Conservation (phyloP, 1,284 basidiomycete species). For the Tylopilus microsporus region DNA sequence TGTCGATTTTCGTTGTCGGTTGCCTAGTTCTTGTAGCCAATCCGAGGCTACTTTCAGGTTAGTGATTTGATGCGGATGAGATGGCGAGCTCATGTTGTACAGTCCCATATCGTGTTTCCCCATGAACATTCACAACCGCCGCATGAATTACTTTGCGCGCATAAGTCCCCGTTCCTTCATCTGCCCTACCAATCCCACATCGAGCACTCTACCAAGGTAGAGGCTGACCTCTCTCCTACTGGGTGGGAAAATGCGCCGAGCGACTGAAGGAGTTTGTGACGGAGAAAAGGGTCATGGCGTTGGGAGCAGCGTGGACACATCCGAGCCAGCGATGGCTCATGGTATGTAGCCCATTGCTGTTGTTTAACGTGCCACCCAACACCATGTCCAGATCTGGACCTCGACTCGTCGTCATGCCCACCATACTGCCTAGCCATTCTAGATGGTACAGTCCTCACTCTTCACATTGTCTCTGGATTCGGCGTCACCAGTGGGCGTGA, state of each 20-base stretch:
- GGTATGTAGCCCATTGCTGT: conserved; percentile 42
- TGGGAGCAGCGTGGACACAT: conserved; percentile 62
- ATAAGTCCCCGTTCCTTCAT: conserved; percentile 42
- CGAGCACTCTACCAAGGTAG: conserved; percentile 98
- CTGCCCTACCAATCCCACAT: conserved; percentile 71
- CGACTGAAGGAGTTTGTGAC: conserved; percentile 80
- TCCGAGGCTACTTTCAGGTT: conserved; percentile 81
- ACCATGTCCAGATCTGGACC: conserved; percentile 79
- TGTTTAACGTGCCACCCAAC: not conserved
- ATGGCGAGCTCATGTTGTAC: conserved; percentile 11
- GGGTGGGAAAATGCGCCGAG: conserved; percentile 91
- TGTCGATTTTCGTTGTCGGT: not conserved
- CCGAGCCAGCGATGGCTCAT: conserved; percentile 67
- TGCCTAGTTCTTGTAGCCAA: conserved; percentile 51
- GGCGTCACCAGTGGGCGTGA: conserved; percentile 1
- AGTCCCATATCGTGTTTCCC: conserved; percentile 94
- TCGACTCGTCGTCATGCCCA: conserved; percentile 89
- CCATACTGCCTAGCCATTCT: conserved; percentile 94
- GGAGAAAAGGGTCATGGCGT: conserved; percentile 64
- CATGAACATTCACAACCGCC: conserved; percentile 95
- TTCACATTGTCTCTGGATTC: conserved; percentile 12
- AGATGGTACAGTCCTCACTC: conserved; percentile 34
- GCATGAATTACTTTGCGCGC: conserved; percentile 90
- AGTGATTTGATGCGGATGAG: conserved; percentile 10
- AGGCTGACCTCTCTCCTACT: conserved; percentile 90